These are phyloP conservation scores for Cyamopsis tetragonoloba DNA, from an alignment of 306 rosid species.

Conservation along the genomic window DNA sequence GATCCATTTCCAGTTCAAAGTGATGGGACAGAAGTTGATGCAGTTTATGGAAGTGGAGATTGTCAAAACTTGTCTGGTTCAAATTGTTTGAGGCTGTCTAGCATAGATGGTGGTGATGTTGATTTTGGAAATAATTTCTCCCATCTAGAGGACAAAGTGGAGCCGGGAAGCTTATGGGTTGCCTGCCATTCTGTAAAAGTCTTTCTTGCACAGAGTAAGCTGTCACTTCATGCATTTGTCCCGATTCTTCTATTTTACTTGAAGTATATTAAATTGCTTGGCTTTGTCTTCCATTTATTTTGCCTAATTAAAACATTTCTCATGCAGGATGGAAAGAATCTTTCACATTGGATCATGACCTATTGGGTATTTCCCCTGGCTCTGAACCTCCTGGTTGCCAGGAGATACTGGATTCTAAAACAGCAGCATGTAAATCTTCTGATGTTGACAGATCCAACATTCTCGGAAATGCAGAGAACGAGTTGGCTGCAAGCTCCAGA, in stretches of 20 bases:
- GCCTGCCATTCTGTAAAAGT: conserved; percentile 43
- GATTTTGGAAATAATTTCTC: conserved; percentile 18
- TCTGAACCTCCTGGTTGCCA: conserved; percentile 31
- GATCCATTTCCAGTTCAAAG: conserved; percentile 40
- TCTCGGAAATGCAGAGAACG: conserved; percentile 35
- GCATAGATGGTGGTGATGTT: conserved; percentile 26
- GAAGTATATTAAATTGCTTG: background rate
- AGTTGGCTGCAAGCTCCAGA: conserved; percentile 30
- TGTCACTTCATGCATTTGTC: background rate
- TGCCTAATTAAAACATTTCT: conserved; percentile 14
- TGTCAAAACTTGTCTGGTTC: conserved; percentile 24
- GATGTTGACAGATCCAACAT: conserved; percentile 31
- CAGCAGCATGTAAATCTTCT: conserved; percentile 23
- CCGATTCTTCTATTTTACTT: background rate
- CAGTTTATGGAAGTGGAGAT: conserved; percentile 29
- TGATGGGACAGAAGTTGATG: conserved; percentile 36
- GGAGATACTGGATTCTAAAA: conserved; percentile 32
- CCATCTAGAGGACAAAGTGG: conserved; percentile 17
- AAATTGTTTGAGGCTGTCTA: conserved; percentile 26
- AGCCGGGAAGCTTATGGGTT: conserved; percentile 27
- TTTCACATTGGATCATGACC: conserved; percentile 48
- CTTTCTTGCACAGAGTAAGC: conserved; percentile 70
- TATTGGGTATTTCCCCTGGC: conserved; percentile 41
- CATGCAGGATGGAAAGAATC: conserved; percentile 84
- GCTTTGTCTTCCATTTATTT: background rate